These are phyloP conservation scores for Cerioporus squamosus DNA, from an alignment of 1,284 basidiomycete species.

Conservation along the genomic window DNA sequence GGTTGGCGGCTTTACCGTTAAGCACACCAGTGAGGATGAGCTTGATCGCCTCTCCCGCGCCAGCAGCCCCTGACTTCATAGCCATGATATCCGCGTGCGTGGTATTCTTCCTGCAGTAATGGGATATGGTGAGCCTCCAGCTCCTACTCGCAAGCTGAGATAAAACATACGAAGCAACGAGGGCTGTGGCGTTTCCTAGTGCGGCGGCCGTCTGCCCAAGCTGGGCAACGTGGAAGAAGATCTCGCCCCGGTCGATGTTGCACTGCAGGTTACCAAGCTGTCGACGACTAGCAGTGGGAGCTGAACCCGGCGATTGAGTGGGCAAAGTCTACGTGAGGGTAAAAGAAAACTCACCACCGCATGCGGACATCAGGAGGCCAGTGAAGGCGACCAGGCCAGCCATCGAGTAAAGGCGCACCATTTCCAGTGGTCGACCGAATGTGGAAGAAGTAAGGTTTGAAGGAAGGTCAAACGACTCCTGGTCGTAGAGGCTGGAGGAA, in stretches of 20 bases:
- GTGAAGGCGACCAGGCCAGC: conserved; percentile 2
- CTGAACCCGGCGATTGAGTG: not conserved
- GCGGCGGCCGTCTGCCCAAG: conserved; percentile 12
- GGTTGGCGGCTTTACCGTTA: conserved; percentile 10
- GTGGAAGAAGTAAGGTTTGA: not conserved
- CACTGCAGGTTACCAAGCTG: conserved; percentile 29
- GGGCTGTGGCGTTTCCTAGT: conserved; percentile 9
- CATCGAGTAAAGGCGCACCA: conserved; percentile 6
- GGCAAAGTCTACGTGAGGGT: no score
- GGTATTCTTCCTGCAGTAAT: conserved; percentile 1
- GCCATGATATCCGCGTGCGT: conserved; percentile 6
- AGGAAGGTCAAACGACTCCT: not conserved
- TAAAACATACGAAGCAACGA: conserved; percentile 12
- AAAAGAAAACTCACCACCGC: not conserved
- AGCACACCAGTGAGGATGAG: conserved; percentile 12
- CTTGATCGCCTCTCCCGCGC: conserved; percentile 12
- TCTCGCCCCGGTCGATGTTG: conserved; percentile 30
- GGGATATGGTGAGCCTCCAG: no score
- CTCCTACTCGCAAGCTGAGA: no score
- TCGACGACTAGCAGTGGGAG: conserved; percentile 14
- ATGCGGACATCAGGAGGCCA: not conserved
- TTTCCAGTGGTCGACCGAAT: not conserved
- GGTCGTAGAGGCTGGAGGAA: not conserved
- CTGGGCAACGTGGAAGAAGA: conserved; percentile 24
- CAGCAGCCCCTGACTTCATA: conserved; percentile 9